phyloP scores from a whole-genome alignment of 1,139 yeast genomes.

The Hemisphaericaspora xylanilytica region DNA sequence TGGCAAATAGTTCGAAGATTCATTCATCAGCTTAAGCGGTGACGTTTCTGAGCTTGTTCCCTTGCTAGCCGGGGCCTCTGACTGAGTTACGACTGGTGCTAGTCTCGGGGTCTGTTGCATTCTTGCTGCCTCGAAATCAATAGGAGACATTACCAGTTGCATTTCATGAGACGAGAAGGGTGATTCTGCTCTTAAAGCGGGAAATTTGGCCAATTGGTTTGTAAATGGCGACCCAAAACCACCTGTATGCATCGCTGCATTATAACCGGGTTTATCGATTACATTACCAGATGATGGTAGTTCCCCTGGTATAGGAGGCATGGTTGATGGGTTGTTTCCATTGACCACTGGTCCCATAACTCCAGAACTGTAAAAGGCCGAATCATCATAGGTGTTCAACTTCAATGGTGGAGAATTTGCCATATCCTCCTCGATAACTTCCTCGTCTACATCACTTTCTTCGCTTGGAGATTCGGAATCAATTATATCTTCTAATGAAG shows the following conservation, averaged over 20 bases:
- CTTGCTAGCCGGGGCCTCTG: not conserved
- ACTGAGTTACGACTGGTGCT: conserved; percentile 1
- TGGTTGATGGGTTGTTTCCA: conserved; percentile 1
- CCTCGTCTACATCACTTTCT: conserved; percentile 36
- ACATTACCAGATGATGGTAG: not conserved
- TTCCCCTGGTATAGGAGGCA: not conserved
- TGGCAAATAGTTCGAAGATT: conserved; percentile 57
- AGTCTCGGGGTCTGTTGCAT: conserved; percentile 12
- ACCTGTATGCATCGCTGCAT: conserved; percentile 16
- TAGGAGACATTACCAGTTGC: conserved; percentile 20
- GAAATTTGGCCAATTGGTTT: conserved; percentile 14
- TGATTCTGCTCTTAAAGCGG: conserved; percentile 25
- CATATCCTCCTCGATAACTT: conserved; percentile 13
- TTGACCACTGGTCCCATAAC: not conserved
- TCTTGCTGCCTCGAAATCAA: conserved; percentile 17
- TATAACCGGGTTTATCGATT: conserved; percentile 3
- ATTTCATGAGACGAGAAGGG: conserved; percentile 27
- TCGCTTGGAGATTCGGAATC: conserved; percentile 22
- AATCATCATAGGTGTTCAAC: conserved; percentile 26
- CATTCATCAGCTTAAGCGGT: conserved; percentile 21
- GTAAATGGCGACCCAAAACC: conserved; percentile 28
- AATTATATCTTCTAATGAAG: conserved; percentile 8
- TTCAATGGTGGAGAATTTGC: conserved; percentile 29
- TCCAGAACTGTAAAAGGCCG: conserved; percentile 7
- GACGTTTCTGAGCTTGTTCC: conserved; percentile 4